Evolutionary conservation across 78 protist species (phyloP).

Genomic region (Dictyostelium intermedium): DNA sequence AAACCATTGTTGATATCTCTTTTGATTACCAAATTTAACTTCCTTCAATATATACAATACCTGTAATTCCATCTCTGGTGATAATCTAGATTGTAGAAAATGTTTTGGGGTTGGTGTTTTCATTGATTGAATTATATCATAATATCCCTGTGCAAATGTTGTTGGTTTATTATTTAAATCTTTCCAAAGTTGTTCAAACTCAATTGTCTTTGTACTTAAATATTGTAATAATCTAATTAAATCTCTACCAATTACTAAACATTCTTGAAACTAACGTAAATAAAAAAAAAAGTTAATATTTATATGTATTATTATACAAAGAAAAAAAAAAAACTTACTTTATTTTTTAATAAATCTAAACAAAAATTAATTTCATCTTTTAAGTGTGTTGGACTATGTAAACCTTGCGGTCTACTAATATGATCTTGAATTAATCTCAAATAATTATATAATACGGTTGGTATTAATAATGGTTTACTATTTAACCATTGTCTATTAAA

Average conservation of each 20-base stretch:
- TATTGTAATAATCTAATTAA: slow-evolving; percentile 77
- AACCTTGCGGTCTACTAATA: slow-evolving; percentile 8
- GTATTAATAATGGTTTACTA: slow-evolving; percentile 38
- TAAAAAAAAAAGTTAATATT: not conserved
- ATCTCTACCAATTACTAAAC: slow-evolving; percentile 81
- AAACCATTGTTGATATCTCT: slow-evolving; percentile 88
- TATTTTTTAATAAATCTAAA: slow-evolving; percentile 46
- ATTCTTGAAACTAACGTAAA: slow-evolving; percentile 43
- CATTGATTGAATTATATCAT: slow-evolving; percentile 31
- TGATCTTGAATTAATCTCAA: slow-evolving; percentile 79
- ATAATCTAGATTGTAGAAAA: slow-evolving; percentile 59
- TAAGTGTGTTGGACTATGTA: not conserved
- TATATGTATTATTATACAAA: too few species aligned
- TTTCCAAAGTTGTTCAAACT: slow-evolving; percentile 76
- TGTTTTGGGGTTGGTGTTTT: slow-evolving; percentile 73
- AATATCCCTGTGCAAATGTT: not conserved
- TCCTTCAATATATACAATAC: slow-evolving; percentile 73
- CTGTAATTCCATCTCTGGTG: slow-evolving; percentile 86
- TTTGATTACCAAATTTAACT: slow-evolving; percentile 86
- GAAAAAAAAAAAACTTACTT: slow-evolving; percentile 1
- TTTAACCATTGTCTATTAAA: slow-evolving; percentile 13
- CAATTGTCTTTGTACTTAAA: slow-evolving; percentile 38
- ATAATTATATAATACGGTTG: slow-evolving; percentile 50
- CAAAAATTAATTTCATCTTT: slow-evolving; percentile 60
- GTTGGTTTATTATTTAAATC: slow-evolving; percentile 37